These are phyloP conservation scores for Starmerella floricola DNA, from an alignment of 805 yeast species.

Conservation along the genomic window DNA sequence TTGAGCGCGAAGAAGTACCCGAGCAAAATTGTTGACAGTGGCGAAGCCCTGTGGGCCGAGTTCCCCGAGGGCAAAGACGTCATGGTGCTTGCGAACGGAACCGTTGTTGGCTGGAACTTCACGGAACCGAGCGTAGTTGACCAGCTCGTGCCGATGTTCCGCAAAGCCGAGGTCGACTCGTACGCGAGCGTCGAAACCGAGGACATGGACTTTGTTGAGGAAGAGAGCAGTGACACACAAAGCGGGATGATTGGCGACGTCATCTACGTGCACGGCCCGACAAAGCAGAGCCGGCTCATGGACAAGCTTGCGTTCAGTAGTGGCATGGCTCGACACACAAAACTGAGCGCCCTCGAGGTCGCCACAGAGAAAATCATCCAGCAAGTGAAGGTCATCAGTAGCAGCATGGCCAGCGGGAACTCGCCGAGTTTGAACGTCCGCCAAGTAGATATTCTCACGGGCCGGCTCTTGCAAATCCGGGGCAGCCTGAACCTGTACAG, in stretches of 20 bases:
- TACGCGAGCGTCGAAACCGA: constrained; percentile 55
- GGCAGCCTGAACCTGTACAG: constrained; percentile 78
- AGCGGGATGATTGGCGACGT: constrained; percentile 56
- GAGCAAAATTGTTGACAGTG: constrained; percentile 40
- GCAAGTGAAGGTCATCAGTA: constrained; percentile 52
- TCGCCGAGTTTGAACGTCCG: constrained; percentile 35
- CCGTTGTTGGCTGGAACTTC: constrained; percentile 75
- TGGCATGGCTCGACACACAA: constrained; percentile 76
- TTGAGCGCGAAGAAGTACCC: constrained; percentile 29
- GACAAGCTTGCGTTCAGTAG: constrained; percentile 84
- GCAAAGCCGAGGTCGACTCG: constrained; percentile 37
- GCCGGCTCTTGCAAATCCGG: constrained; percentile 59
- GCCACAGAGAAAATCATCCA: constrained; percentile 57
- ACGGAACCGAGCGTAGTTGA: constrained; percentile 40
- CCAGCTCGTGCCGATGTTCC: constrained; percentile 38
- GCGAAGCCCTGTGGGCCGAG: constrained; percentile 33
- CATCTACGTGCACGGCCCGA: constrained; percentile 47
- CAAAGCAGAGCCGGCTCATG: constrained; percentile 38
- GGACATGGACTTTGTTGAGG: constrained; percentile 69
- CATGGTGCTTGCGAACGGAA: constrained; percentile 61
- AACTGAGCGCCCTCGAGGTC: constrained; percentile 67
- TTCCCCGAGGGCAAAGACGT: constrained; percentile 46
- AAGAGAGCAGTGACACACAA: constrained; percentile 25
- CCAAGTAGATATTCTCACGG: constrained; percentile 59
- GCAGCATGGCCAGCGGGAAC: constrained; percentile 50